phyloP scores from a whole-genome alignment of 2,329 filamentous ascomycete genomes.

The Monilinia laxa region DNA sequence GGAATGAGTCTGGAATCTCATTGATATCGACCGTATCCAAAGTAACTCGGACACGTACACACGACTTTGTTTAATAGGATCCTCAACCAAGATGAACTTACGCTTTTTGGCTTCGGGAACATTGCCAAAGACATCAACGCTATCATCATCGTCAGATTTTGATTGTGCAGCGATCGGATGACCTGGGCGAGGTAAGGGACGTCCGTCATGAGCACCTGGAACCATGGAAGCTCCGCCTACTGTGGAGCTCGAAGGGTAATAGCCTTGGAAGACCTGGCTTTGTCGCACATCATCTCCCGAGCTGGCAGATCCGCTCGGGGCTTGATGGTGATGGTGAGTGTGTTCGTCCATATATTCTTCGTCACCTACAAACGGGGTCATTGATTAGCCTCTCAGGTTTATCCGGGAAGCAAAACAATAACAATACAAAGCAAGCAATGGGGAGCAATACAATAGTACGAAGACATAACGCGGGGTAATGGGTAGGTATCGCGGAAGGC shows the following conservation, averaged over 20 bases:
- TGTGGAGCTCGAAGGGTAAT: slow-evolving; percentile 63
- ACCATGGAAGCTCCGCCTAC: slow-evolving; percentile 60
- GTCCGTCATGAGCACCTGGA: slow-evolving; percentile 50
- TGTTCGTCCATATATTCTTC: slow-evolving; percentile 63
- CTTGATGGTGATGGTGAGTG: slow-evolving; percentile 65
- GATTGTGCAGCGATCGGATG: slow-evolving; percentile 43
- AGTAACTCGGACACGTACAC: slow-evolving; percentile 86
- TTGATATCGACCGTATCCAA: slow-evolving; percentile 93
- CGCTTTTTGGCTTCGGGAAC: slow-evolving; percentile 87
- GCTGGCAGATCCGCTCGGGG: slow-evolving; percentile 52
- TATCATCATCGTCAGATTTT: slow-evolving; percentile 45
- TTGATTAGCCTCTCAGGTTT: slow-evolving; percentile 40
- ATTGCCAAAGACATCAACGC: slow-evolving; percentile 78
- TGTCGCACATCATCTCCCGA: slow-evolving; percentile 68
- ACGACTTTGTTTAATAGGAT: slow-evolving; percentile 75
- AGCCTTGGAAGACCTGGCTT: slow-evolving; percentile 71
- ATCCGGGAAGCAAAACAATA: slow-evolving; percentile 34
- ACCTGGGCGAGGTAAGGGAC: slow-evolving; percentile 47
- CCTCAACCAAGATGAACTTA: slow-evolving; percentile 95
- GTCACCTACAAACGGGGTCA: slow-evolving; percentile 50
- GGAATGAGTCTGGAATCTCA: slow-evolving; percentile 94
- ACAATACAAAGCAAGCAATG: slow-evolving; percentile 27
- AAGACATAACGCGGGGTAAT: slow-evolving; percentile 37
- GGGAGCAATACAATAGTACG: slow-evolving; percentile 34
- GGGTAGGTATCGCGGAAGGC: slow-evolving; percentile 34